phyloP scores from a whole-genome alignment of 805 yeast genomes.

The Wickerhamomyces bisporus region DNA sequence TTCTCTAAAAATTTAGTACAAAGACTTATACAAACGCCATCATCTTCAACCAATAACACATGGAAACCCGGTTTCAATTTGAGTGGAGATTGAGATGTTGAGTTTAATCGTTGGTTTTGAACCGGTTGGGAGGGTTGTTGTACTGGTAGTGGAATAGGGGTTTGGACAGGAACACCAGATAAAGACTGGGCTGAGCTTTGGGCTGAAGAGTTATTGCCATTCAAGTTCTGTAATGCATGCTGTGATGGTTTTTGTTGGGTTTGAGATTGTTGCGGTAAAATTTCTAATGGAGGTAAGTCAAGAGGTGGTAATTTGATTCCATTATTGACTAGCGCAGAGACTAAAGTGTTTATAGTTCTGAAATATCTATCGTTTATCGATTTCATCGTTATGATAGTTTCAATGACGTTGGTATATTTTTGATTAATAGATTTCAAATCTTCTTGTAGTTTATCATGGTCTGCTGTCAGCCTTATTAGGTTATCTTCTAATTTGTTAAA shows the following conservation, averaged over 20 bases:
- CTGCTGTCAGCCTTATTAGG: conserved; percentile 14
- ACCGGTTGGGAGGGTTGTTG: conserved; percentile 6
- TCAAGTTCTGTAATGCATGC: conserved; percentile 3
- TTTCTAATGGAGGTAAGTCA: conserved; percentile 40
- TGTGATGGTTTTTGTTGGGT: conserved; percentile 8
- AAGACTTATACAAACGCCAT: conserved; percentile 73
- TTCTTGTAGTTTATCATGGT: conserved; percentile 28
- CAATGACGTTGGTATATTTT: conserved; percentile 61
- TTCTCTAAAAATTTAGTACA: conserved; percentile 78
- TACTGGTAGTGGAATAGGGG: background rate
- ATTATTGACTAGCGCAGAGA: conserved; percentile 43
- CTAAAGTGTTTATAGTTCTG: conserved; percentile 44
- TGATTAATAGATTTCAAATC: conserved; percentile 41
- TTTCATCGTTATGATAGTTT: conserved; percentile 52
- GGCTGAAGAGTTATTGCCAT: conserved; percentile 3
- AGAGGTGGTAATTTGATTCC: conserved; percentile 68
- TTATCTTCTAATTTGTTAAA: conserved; percentile 17
- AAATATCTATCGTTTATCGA: conserved; percentile 52
- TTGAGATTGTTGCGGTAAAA: conserved; percentile 9
- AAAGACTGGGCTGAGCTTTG: background rate
- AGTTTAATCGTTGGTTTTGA: conserved; percentile 8
- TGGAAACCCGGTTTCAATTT: conserved; percentile 46
- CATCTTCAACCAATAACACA: conserved; percentile 76
- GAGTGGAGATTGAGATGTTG: conserved; percentile 10
- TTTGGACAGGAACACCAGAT: background rate